Evolutionary conservation across 176 grass and related monocot species (phyloP), one percentile per base, ranked within the genome.

Genomic region (Cymbopogon citratus): DNA sequence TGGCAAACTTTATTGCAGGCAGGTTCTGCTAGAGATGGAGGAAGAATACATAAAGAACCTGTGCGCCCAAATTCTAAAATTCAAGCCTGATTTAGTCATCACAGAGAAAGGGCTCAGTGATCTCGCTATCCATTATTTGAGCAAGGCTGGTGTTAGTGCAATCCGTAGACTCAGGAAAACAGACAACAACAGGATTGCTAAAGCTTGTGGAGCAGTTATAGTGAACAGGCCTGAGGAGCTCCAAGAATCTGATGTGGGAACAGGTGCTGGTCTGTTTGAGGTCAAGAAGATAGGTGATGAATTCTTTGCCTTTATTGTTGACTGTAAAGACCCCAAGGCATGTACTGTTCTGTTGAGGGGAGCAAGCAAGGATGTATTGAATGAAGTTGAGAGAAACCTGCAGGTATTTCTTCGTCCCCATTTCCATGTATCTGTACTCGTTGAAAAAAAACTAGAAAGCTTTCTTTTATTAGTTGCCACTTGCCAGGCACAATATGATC

Each of bases 301-400:
- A 38, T 99, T 93, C 69, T 99, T 99, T 59, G 57, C 93, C 34
- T 99, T 85, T 87, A 93, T 99, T 70, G 87, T 99, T 0, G 93
- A 99, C 52, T 99, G 96, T 87, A 90, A 93, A 91, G 96, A 99
- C 86, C 96, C 96, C 59, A 99, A 99, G 73, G 96, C 96, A 69
- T 99, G 96, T 75, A 95, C 96, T 77, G 96, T 99, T 81, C 91
- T 99, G 41, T 81, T 99, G 57, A 93, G 96, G 84, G 96, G 96
- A 82, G 92, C 96, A 59, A 99, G 96, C 56, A 99, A 99, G 83
- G 96, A 99, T 85, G 81, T 95, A 46, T 81, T 99, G 74, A 99
- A 99, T 74, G 96, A 99, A 76, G 96, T 99, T 60, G 96, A 95
- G 74, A 91, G 96, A 69, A 99, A 99, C 79, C 80, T 95, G 63